Evolutionary conservation across 306 rosid species (phyloP).

Genomic region (Acacia crassicarpa): DNA sequence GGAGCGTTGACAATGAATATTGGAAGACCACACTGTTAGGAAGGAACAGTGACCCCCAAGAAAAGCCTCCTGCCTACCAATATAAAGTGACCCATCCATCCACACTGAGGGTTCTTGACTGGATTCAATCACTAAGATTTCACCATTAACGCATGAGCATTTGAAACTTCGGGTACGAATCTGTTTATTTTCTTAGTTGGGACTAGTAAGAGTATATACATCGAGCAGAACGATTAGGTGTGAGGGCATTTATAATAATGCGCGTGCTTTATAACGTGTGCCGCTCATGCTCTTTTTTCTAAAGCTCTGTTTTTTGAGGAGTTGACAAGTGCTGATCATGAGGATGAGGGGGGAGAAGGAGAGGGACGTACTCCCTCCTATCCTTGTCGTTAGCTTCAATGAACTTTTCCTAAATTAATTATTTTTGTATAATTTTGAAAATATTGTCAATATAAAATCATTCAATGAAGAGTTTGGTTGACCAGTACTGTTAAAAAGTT

Average conservation of each 20-base stretch:
- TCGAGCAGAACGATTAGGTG: neutral
- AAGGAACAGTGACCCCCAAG: neutral
- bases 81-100: neutral
- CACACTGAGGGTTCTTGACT: neutral
- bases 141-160: neutral
- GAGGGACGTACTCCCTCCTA: too few species aligned
- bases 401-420: too few species aligned
- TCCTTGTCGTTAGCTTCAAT: too few species aligned
- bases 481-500: too few species aligned
- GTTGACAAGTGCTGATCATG: neutral
- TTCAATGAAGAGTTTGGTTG: too few species aligned
- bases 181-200: too few species aligned
- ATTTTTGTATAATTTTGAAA: too few species aligned
- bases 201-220: too few species aligned
- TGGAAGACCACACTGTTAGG: neutral
- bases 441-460: too few species aligned
- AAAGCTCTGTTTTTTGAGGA: neutral
- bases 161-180: too few species aligned
- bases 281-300: neutral
- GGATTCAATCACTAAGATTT: neutral
- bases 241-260: neutral
- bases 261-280: neutral
- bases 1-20: neutral
- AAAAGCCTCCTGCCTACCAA: neutral
- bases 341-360: too few species aligned